Evolutionary conservation across 2,329 filamentous ascomycete genomes (phyloP), one percentile per base, ranked within the genome.

Genomic region (Alternaria rosae): DNA sequence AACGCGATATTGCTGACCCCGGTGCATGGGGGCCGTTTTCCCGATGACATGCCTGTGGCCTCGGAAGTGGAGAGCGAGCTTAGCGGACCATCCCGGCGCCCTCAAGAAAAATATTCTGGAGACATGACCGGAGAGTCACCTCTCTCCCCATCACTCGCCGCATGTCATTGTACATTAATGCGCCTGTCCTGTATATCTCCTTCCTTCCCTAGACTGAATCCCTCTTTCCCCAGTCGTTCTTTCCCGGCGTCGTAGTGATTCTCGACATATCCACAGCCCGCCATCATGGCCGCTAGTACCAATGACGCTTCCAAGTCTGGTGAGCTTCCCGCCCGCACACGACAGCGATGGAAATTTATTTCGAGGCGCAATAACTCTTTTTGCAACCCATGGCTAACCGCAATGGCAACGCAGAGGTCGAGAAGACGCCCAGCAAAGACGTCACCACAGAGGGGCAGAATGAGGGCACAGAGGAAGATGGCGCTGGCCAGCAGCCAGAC

Each of bases 271-370:
- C 59, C 38, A 32, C 59, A 53, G 65, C 63, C 59, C 54, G 65
- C 63, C 65, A 67, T 55, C 68, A 79, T 79, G 77, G 72, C 77
- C 66, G 70, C 74, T 53, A 70, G 59, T 66, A 76, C 65, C 62
- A 73, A 78, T 78, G 77, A 79, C 75, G 77, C 75, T 70, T 74
- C 72, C 68, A 77, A 72, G 59, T 66, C 75, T 70, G 76, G 78
- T 79, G 70, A 73, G 77, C 69, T 65, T 45, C 41, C 65, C 66
- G 57, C 64, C 32, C 64, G 45, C 61, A 57, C 55, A 64, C 60
- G 54, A 56, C 63, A 23, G 54, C 23, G 20, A 47, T 48, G 47
- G 52, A 57, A 47, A 20, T 48, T 43, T 35, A 13, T 43, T 17
- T 3, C 5, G 11, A 23, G 32, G 30, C 20, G 13, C 20, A 17